A percentile compares a stretch with the other conserved stretches of the same genome.
These are phyloP conservation scores for Letharia lupina DNA, from an alignment of 495 filamentous ascomycete species.

Conservation along the genomic window DNA sequence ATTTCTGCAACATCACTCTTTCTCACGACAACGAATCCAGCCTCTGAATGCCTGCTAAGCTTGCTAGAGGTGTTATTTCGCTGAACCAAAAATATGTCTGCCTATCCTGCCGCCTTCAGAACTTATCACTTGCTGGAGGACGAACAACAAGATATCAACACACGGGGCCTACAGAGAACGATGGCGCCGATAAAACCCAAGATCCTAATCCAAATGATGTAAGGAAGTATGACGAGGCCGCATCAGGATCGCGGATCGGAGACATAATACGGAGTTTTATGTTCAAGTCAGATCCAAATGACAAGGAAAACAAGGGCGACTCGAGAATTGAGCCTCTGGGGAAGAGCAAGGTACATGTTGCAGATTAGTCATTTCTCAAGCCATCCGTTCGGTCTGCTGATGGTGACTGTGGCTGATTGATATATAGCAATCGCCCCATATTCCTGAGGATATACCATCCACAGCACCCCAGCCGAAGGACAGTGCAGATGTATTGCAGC, in stretches of 20 bases:
- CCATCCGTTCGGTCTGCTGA: not conserved
- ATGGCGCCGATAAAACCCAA: not conserved
- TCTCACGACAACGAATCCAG: not conserved
- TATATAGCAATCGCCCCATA: not conserved
- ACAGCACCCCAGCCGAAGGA: not conserved
- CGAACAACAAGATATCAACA: slow-evolving; percentile 5
- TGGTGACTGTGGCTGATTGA: slow-evolving; percentile 1
- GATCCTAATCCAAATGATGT: not conserved
- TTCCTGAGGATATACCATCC: not conserved
- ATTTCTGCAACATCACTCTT: not conserved
- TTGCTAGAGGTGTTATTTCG: slow-evolving; percentile 1
- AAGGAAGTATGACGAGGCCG: not conserved
- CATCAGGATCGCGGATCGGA: not conserved
- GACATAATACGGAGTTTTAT: slow-evolving; percentile 11
- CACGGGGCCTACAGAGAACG: not conserved
- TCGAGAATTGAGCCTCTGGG: not conserved
- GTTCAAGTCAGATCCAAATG: not conserved
- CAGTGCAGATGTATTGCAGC: not conserved
- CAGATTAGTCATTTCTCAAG: not conserved
- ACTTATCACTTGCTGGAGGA: not conserved
- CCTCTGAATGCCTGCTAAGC: slow-evolving; percentile 10
- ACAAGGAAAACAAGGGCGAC: not conserved
- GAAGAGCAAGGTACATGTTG: not conserved
- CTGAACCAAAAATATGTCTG: slow-evolving; percentile 17
- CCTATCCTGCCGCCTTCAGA: slow-evolving; percentile 14